phyloP scores from a whole-genome alignment of 1,284 basidiomycete species.

The Moesziomyces antarcticus region DNA sequence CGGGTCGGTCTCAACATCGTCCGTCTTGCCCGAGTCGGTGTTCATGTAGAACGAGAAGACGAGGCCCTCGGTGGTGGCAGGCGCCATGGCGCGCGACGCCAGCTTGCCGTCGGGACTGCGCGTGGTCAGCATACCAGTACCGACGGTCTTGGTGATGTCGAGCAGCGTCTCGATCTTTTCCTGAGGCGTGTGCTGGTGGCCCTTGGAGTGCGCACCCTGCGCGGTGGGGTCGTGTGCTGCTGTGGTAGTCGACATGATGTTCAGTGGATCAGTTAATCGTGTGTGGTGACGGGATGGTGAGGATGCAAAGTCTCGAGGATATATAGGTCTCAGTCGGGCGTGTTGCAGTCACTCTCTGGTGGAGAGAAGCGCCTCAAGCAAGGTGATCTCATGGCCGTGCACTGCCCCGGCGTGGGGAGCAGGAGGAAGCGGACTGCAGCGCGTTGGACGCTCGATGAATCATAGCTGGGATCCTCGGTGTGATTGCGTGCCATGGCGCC shows the following conservation, averaged over 20 bases:
- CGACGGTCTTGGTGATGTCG: conserved; percentile 51
- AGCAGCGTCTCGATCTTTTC: conserved; percentile 53
- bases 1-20: conserved; percentile 52
- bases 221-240: conserved; percentile 52
- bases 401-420: conserved; percentile 2
- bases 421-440: background rate
- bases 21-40: conserved; percentile 59
- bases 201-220: conserved; percentile 41
- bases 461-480: conserved; percentile 1
- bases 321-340: conserved; percentile 7
- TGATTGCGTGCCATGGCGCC: too few relatives aligned
- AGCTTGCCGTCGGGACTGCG: conserved; percentile 79
- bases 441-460: conserved; percentile 4
- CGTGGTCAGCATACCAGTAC: conserved; percentile 79
- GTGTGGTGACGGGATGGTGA: background rate
- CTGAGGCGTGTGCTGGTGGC: conserved; percentile 37
- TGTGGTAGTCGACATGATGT: conserved; percentile 39
- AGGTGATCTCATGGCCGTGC: conserved; percentile 15
- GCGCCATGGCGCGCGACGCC: conserved; percentile 86
- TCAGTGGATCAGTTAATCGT: background rate
- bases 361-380: conserved; percentile 8
- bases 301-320: background rate
- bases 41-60: conserved; percentile 62
- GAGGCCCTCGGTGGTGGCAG: conserved; percentile 73
- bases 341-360: background rate